These are phyloP conservation scores for Mucor mucedo DNA, from an alignment of 371 early-diverging fungal species.

Conservation along the genomic window DNA sequence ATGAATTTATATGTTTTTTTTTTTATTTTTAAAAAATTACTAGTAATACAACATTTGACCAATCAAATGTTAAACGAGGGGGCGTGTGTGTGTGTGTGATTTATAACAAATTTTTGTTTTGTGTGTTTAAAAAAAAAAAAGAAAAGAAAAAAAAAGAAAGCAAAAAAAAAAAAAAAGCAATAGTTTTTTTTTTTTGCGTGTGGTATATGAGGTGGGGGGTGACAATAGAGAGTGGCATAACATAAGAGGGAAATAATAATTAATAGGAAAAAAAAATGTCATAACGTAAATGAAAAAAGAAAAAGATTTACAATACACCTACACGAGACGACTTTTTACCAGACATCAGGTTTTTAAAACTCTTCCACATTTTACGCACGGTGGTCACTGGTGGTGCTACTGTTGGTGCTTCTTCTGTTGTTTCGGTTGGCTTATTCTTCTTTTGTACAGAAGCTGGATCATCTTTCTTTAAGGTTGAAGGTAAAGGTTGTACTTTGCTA, in stretches of 20 bases:
- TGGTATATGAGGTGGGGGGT: slow-evolving; percentile 5
- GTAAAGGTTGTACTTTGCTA: background rate
- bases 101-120: background rate
- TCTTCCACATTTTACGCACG: slow-evolving; percentile 50
- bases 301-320: slow-evolving; percentile 35
- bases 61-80: slow-evolving; percentile 11
- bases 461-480: slow-evolving; percentile 5
- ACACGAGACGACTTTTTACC: slow-evolving; percentile 53
- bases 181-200: background rate
- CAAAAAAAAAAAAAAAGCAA: background rate
- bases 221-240: background rate
- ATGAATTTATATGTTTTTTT: background rate
- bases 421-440: too few relatives aligned
- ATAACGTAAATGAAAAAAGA: background rate
- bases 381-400: background rate
- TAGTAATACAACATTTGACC: slow-evolving; percentile 13
- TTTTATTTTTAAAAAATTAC: background rate
- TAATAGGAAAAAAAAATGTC: background rate
- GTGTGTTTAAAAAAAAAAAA: background rate
- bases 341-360: slow-evolving; percentile 46
- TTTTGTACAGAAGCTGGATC: background rate
- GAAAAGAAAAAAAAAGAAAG: slow-evolving; percentile 1
- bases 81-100: background rate
- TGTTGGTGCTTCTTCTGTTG: slow-evolving; percentile 8
- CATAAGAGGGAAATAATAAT: too few relatives aligned